These are phyloP conservation scores for Hansenula lynferdii DNA, from an alignment of 1,139 yeast species.

Conservation along the genomic window DNA sequence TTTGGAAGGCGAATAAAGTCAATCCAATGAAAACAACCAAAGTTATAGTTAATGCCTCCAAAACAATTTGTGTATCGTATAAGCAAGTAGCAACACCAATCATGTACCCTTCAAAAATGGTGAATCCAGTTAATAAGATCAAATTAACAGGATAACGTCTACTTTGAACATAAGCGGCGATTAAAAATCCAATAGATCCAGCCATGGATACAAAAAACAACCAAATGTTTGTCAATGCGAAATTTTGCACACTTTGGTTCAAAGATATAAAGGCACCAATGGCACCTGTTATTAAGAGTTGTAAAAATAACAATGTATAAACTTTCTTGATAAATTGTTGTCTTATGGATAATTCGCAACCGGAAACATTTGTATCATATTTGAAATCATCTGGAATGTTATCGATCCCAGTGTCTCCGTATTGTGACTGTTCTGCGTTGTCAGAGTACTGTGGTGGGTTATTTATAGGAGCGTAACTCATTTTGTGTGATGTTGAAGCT, in stretches of 20 bases:
- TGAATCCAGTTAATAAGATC: constrained; percentile 57
- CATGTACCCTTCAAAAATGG: constrained; percentile 69
- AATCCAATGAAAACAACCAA: constrained; percentile 67
- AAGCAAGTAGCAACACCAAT: constrained; percentile 65
- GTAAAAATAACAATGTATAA: constrained; percentile 64
- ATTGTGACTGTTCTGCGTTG: constrained; percentile 1
- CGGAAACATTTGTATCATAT: constrained; percentile 71
- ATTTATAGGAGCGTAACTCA: constrained; percentile 17
- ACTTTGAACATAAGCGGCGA: constrained; percentile 55
- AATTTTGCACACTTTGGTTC: constrained; percentile 42
- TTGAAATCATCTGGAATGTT: constrained; percentile 74
- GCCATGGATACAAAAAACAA: constrained; percentile 49
- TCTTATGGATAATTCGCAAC: constrained; percentile 72
- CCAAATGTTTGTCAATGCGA: constrained; percentile 63
- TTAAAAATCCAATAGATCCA: constrained; percentile 59
- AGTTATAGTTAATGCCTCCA: constrained; percentile 72
- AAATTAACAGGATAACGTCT: constrained; percentile 64
- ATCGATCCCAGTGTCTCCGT: constrained; percentile 3
- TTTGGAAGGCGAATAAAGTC: constrained; percentile 73
- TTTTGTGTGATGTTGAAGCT: no score
- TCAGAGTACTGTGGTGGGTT: constrained; percentile 18
- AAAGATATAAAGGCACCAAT: constrained; percentile 53
- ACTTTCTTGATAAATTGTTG: constrained; percentile 77
- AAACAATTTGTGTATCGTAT: constrained; percentile 58
- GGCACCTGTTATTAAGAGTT: constrained; percentile 55